phyloP scores from a whole-genome alignment of 768 basidiomycete genomes.

The Rhizopogon roseolus region DNA sequence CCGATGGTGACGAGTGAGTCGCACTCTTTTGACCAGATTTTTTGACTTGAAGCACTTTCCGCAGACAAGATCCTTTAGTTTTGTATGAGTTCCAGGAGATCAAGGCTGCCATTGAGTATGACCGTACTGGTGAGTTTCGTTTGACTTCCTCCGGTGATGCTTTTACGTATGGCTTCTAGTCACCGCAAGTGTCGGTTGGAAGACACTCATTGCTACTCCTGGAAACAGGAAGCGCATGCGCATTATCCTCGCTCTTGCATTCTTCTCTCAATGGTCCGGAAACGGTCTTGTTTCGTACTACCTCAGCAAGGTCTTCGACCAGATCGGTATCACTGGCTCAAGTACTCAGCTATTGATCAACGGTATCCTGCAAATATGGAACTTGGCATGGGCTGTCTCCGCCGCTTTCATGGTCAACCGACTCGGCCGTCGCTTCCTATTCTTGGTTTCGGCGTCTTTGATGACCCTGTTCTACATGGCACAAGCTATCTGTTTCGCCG shows the following conservation, averaged over 20 bases:
- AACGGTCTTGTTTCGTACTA: slow-evolving; percentile 85
- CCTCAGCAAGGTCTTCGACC: slow-evolving; percentile 65
- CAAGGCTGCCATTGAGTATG: slow-evolving; percentile 69
- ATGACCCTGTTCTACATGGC: slow-evolving; percentile 66
- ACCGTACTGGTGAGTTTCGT: slow-evolving; percentile 35
- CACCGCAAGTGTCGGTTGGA: slow-evolving; percentile 60
- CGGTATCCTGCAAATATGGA: slow-evolving; percentile 82
- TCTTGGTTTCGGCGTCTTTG: slow-evolving; percentile 51
- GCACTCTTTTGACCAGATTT: not conserved
- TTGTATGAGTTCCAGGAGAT: slow-evolving; percentile 78
- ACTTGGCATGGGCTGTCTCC: slow-evolving; percentile 54
- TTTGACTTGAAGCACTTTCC: not conserved
- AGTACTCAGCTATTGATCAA: slow-evolving; percentile 76
- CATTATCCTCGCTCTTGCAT: slow-evolving; percentile 72
- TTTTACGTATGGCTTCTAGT: slow-evolving; percentile 25
- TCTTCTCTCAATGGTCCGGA: slow-evolving; percentile 86
- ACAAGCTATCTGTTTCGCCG: slow-evolving; percentile 63
- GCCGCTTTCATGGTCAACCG: slow-evolving; percentile 62
- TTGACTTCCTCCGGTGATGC: not conserved
- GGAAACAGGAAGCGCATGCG: slow-evolving; percentile 76
- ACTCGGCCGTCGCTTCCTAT: slow-evolving; percentile 66
- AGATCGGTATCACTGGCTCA: slow-evolving; percentile 59
- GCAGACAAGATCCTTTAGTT: slow-evolving; percentile 59
- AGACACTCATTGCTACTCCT: slow-evolving; percentile 55
- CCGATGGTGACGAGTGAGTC: slow-evolving; percentile 59